A percentile compares a stretch with the other conserved stretches of the same genome.
These are phyloP conservation scores for Crucibulum cyathiforme DNA, from an alignment of 1,284 basidiomycete genomes.

Conservation along the genomic window DNA sequence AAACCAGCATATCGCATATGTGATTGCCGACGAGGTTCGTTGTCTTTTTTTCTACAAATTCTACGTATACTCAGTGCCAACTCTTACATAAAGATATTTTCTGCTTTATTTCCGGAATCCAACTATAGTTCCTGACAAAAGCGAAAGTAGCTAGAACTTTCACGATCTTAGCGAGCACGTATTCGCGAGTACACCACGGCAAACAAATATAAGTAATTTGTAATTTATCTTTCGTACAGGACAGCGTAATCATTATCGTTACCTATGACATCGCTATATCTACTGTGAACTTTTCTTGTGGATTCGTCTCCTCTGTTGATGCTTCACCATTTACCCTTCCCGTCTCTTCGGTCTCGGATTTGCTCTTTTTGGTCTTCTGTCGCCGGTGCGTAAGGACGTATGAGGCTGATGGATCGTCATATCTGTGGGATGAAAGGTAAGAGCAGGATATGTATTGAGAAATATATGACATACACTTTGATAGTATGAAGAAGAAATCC, in stretches of 20 bases:
- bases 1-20: slow-evolving; percentile 91
- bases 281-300: not conserved
- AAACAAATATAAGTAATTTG: no score
- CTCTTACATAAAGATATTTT: slow-evolving; percentile 53
- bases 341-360: slow-evolving; percentile 14
- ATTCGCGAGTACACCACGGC: no score
- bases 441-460: not conserved
- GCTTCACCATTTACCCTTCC: not conserved
- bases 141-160: no score
- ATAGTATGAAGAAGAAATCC: slow-evolving; percentile 88
- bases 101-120: slow-evolving; percentile 66
- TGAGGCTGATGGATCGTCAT: slow-evolving; percentile 69
- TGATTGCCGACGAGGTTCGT: slow-evolving; percentile 83
- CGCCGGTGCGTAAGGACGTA: slow-evolving; percentile 36
- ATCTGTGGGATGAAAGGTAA: slow-evolving; percentile 44
- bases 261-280: not conserved
- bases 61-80: slow-evolving; percentile 1
- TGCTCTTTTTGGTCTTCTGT: slow-evolving; percentile 28
- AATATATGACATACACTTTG: slow-evolving; percentile 71
- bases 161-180: no score
- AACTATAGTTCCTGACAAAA: slow-evolving; percentile 6
- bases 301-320: not conserved
- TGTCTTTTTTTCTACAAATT: slow-evolving; percentile 5
- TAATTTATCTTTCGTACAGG: no score
- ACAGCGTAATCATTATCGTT: no score